Conservation (phyloP, 2,329 filamentous ascomycete genomes). For the Exophiala sp. region DNA sequence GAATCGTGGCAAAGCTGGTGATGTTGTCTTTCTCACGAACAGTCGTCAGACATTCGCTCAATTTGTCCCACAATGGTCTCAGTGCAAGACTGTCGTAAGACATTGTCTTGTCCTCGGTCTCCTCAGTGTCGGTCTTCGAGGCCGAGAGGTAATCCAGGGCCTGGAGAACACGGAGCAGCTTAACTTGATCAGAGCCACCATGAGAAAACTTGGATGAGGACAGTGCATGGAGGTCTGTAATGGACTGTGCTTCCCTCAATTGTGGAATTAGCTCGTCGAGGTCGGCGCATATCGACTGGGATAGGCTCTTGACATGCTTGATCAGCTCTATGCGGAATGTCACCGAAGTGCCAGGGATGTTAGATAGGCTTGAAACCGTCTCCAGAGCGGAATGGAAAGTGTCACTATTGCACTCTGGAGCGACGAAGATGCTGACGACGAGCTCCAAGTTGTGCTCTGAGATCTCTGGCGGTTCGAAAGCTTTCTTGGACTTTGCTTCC, state of each 20-base stretch:
- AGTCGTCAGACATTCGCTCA: slow-evolving; percentile 81
- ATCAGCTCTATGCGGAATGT: slow-evolving; percentile 93
- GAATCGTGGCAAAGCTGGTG: slow-evolving; percentile 93
- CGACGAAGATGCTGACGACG: slow-evolving; percentile 95
- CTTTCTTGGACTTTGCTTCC: slow-evolving; percentile 56
- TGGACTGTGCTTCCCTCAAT: slow-evolving; percentile 79
- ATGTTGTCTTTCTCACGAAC: slow-evolving; percentile 92
- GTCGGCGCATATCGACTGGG: slow-evolving; percentile 78
- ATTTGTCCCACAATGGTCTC: slow-evolving; percentile 82
- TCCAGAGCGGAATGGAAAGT: slow-evolving; percentile 97
- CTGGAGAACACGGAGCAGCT: slow-evolving; percentile 84
- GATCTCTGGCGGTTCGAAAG: slow-evolving; percentile 75
- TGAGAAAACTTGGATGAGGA: slow-evolving; percentile 94
- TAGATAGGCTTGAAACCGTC: slow-evolving; percentile 96
- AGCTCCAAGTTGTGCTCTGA: slow-evolving; percentile 85
- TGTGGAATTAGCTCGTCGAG: slow-evolving; percentile 80
- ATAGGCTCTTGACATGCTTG: slow-evolving; percentile 77
- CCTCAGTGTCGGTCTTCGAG: slow-evolving; percentile 60
- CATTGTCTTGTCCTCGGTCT: slow-evolving; percentile 57
- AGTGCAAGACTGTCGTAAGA: slow-evolving; percentile 92
- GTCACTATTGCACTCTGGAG: slow-evolving; percentile 93
- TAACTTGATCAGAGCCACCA: slow-evolving; percentile 92
- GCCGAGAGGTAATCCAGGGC: slow-evolving; percentile 96
- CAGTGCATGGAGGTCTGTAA: slow-evolving; percentile 92
- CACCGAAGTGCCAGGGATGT: slow-evolving; percentile 83